phyloP scores from a whole-genome alignment of 2,329 filamentous ascomycete genomes.

The Diaporthe sp. region DNA sequence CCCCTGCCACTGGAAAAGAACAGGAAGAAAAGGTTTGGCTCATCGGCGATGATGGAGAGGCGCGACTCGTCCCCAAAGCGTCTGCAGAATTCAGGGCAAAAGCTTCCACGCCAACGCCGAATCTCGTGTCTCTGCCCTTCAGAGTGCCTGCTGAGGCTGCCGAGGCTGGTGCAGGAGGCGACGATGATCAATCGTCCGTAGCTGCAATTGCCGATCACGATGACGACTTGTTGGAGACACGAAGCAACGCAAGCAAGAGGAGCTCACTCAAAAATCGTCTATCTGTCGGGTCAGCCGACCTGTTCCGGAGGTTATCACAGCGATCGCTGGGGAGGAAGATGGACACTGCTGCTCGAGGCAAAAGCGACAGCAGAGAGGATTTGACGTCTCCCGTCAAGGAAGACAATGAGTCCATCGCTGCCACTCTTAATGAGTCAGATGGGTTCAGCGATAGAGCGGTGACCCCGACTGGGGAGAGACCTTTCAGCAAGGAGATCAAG shows the following conservation, averaged over 20 bases:
- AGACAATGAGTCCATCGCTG: slow-evolving; percentile 67
- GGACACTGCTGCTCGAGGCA: slow-evolving; percentile 44
- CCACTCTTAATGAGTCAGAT: slow-evolving; percentile 64
- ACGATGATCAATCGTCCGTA: slow-evolving; percentile 73
- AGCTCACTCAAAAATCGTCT: slow-evolving; percentile 62
- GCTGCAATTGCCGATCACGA: slow-evolving; percentile 77
- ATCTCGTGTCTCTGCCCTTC: slow-evolving; percentile 77
- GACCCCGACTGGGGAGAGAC: slow-evolving; percentile 43
- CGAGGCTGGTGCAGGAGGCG: slow-evolving; percentile 48
- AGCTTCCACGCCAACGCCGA: slow-evolving; percentile 60
- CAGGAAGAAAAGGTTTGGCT: slow-evolving; percentile 54
- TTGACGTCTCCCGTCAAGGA: slow-evolving; percentile 54
- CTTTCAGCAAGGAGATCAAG: slow-evolving; percentile 55
- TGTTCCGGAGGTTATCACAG: slow-evolving; percentile 61
- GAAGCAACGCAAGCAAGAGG: slow-evolving; percentile 47
- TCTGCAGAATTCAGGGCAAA: slow-evolving; percentile 47
- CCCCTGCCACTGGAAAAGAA: slow-evolving; percentile 43
- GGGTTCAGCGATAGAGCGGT: slow-evolving; percentile 53
- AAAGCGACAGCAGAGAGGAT: slow-evolving; percentile 60
- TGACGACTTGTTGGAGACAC: slow-evolving; percentile 54
- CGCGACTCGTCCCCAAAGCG: slow-evolving; percentile 46
- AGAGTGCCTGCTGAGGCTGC: slow-evolving; percentile 61
- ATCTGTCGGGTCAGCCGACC: slow-evolving; percentile 61
- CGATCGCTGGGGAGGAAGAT: slow-evolving; percentile 44
- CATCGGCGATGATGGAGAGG: slow-evolving; percentile 49